These are phyloP conservation scores for Tephrocybe sp. DNA, from an alignment of 768 basidiomycete genomes.

Conservation along the genomic window DNA sequence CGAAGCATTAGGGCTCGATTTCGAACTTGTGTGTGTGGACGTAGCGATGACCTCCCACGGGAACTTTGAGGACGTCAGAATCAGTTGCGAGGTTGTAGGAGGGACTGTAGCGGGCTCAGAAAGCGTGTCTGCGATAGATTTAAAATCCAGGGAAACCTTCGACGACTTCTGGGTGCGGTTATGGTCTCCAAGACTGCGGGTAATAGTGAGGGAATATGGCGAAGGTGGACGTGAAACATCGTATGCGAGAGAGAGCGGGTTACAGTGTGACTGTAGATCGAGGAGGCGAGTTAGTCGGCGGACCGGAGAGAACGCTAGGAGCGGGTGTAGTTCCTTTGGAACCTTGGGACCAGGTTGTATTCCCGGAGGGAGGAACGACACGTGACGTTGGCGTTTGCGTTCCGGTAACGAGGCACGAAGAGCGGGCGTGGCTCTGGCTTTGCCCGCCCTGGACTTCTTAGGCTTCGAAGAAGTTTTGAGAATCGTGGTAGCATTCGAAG, in stretches of 20 bases:
- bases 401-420: constrained; percentile 7
- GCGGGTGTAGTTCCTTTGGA: constrained; percentile 7
- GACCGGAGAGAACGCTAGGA: constrained; percentile 5
- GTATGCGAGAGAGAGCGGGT: constrained; percentile 8
- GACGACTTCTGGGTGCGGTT: background rate
- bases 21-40: background rate
- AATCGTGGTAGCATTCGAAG: constrained; percentile 4
- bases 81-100: background rate
- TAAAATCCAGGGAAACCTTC: background rate
- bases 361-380: constrained; percentile 13
- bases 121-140: constrained; percentile 4
- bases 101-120: constrained; percentile 14
- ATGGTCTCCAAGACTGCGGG: background rate
- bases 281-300: constrained; percentile 8
- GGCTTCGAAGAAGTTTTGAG: constrained; percentile 8
- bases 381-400: constrained; percentile 8
- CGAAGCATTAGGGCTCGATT: constrained; percentile 4
- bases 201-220: constrained; percentile 4
- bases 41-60: constrained; percentile 14
- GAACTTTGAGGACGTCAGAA: constrained; percentile 10
- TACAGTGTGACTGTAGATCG: background rate
- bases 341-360: constrained; percentile 9
- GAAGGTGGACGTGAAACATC: constrained; percentile 11
- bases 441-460: constrained; percentile 6
- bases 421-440: constrained; percentile 8